A percentile compares a stretch with the other conserved stretches of the same genome.
Conservation (phyloP, 371 early-diverging fungal species). For the Zopfochytrium polystomum region DNA sequence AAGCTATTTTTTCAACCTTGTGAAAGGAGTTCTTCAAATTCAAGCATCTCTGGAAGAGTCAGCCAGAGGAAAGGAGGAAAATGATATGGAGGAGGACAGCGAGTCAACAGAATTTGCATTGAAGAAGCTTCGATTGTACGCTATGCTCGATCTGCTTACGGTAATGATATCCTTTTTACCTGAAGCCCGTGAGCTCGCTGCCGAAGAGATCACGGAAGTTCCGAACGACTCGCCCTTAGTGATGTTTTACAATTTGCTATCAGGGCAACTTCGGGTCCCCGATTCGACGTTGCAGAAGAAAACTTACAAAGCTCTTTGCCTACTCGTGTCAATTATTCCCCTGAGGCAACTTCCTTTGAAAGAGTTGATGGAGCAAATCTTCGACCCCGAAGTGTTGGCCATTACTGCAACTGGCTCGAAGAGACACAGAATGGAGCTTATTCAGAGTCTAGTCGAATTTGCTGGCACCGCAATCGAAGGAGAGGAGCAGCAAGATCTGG, state of each 20-base stretch:
- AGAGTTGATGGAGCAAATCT: conserved; percentile 32
- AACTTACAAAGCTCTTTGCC: conserved; percentile 82
- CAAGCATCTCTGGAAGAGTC: conserved; percentile 18
- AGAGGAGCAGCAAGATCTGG: conserved; percentile 19
- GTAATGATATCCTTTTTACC: conserved; percentile 44
- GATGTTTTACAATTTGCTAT: conserved; percentile 39
- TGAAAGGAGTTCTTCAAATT: conserved; percentile 35
- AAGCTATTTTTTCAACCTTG: conserved; percentile 43
- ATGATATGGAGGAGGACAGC: conserved; percentile 18
- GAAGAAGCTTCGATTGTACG: conserved; percentile 31
- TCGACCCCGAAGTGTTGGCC: conserved; percentile 41
- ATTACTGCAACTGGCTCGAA: conserved; percentile 39
- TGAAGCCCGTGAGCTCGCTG: conserved; percentile 48
- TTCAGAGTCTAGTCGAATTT: conserved; percentile 33
- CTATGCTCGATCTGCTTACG: conserved; percentile 45
- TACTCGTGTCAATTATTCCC: conserved; percentile 49
- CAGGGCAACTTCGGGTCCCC: conserved; percentile 53
- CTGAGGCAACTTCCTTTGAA: conserved; percentile 18
- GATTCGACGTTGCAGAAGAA: conserved; percentile 88
- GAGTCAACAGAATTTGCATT: conserved; percentile 23
- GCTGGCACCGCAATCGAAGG: conserved; percentile 5
- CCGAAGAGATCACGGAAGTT: conserved; percentile 29
- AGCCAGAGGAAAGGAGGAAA: conserved; percentile 3
- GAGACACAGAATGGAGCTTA: conserved; percentile 34
- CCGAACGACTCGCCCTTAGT: conserved; percentile 29